Evolutionary conservation across 2,329 filamentous ascomycete genomes (phyloP).

Genomic region (Diaporthe aspalathi): DNA sequence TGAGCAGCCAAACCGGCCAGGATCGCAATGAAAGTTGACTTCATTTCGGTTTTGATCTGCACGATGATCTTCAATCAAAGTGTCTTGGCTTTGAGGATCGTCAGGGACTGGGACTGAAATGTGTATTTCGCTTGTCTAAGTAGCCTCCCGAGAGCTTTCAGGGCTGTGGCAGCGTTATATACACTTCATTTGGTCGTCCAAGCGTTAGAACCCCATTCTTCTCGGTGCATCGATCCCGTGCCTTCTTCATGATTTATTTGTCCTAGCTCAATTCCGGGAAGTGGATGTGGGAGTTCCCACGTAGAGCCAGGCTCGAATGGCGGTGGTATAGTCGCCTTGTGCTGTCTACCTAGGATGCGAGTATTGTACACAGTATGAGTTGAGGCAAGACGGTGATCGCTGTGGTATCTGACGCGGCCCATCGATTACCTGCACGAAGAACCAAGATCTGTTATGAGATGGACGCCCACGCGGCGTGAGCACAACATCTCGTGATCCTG

Average conservation of each 20-base stretch:
- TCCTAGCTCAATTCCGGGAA: constrained; percentile 2
- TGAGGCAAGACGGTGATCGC: neutral
- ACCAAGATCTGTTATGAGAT: neutral
- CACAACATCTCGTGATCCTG: constrained; percentile 5
- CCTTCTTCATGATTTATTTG: constrained; percentile 1
- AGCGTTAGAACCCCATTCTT: neutral
- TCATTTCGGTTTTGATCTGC: constrained; percentile 47
- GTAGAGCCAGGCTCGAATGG: neutral
- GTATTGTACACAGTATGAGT: constrained; percentile 4
- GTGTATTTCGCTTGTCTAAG: neutral
- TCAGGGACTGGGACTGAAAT: neutral
- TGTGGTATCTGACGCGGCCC: constrained; percentile 7
- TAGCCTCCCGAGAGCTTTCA: neutral
- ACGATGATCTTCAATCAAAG: constrained; percentile 9
- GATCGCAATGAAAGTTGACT: constrained; percentile 47
- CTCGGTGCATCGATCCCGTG: constrained; percentile 13
- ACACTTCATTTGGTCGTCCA: constrained; percentile 17
- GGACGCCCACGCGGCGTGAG: constrained; percentile 1
- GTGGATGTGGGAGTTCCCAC: neutral
- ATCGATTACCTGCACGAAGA: constrained; percentile 16
- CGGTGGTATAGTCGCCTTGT: neutral
- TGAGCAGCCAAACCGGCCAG: constrained; percentile 50
- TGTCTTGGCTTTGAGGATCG: constrained; percentile 26
- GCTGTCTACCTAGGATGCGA: neutral
- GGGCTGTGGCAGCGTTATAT: constrained; percentile 15